Conservation (phyloP, 352 stramenopile species). For the Globisporangium solare region DNA sequence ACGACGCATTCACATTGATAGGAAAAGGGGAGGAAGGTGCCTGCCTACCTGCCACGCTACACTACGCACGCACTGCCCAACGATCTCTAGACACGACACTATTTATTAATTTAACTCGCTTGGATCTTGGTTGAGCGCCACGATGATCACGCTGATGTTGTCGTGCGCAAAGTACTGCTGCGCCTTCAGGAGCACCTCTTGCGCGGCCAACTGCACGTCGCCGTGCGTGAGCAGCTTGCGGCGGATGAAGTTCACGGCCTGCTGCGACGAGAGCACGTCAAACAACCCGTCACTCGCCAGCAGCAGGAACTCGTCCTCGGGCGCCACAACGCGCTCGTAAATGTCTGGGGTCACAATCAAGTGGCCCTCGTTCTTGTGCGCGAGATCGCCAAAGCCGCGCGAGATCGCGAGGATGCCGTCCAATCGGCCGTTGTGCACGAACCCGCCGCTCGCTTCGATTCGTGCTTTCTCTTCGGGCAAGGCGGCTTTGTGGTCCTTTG, state of each 20-base stretch:
- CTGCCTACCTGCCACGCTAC: no score
- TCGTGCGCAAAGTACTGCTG: conserved; percentile 89
- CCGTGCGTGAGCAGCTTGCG: conserved; percentile 84
- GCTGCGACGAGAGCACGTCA: conserved; percentile 88
- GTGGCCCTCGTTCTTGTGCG: conserved; percentile 87
- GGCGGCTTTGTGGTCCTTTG: conserved; percentile 85
- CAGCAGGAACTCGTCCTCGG: conserved; percentile 87
- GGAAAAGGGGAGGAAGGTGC: neutral
- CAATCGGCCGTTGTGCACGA: conserved; percentile 85
- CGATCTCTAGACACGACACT: conserved; percentile 3
- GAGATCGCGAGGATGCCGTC: conserved; percentile 87
- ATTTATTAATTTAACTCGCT: conserved; percentile 18
- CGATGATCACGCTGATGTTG: conserved; percentile 89
- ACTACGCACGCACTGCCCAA: neutral
- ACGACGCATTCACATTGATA: conserved; percentile 1
- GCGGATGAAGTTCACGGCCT: conserved; percentile 88
- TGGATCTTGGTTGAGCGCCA: conserved; percentile 71
- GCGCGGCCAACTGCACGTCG: conserved; percentile 84
- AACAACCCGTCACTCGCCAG: conserved; percentile 91
- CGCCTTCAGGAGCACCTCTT: conserved; percentile 85
- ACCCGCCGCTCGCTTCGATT: conserved; percentile 79
- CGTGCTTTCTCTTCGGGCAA: conserved; percentile 68
- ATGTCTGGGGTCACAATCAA: conserved; percentile 83
- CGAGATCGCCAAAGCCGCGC: conserved; percentile 84
- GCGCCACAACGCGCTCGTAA: conserved; percentile 47